These are phyloP conservation scores for Phytophthora europaea DNA, from an alignment of 352 stramenopile genomes.

Conservation along the genomic window DNA sequence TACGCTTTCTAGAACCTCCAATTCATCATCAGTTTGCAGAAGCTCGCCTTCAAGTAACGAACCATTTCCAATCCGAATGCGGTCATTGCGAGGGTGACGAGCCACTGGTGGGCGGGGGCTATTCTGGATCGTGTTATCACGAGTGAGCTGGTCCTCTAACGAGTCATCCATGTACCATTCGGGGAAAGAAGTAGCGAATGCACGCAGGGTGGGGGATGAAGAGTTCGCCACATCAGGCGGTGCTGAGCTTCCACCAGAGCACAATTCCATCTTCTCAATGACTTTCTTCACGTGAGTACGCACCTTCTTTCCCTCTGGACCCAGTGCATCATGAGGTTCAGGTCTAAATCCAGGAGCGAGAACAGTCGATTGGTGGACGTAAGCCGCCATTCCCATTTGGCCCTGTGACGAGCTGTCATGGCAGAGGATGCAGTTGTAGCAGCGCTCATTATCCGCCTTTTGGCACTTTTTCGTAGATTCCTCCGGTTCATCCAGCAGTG, in stretches of 20 bases:
- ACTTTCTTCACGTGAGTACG: slow-evolving; percentile 72
- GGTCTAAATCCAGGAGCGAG: slow-evolving; percentile 81
- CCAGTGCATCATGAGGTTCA: slow-evolving; percentile 70
- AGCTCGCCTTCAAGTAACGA: slow-evolving; percentile 70
- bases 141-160: slow-evolving; percentile 59
- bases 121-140: slow-evolving; percentile 55
- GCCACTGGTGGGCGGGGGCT: slow-evolving; percentile 39
- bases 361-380: slow-evolving; percentile 90
- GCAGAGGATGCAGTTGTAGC: slow-evolving; percentile 87
- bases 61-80: slow-evolving; percentile 47
- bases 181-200: slow-evolving; percentile 66
- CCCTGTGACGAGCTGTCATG: slow-evolving; percentile 82
- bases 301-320: slow-evolving; percentile 57
- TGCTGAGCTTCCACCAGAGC: slow-evolving; percentile 59
- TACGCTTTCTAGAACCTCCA: slow-evolving; percentile 76
- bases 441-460: slow-evolving; percentile 51
- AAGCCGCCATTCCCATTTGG: slow-evolving; percentile 89
- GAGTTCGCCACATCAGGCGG: slow-evolving; percentile 49
- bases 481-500: slow-evolving; percentile 36
- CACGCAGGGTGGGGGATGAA: slow-evolving; percentile 66
- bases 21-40: slow-evolving; percentile 72
- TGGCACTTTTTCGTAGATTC: slow-evolving; percentile 57
- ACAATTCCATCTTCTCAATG: slow-evolving; percentile 91
- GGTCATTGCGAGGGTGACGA: slow-evolving; percentile 57
- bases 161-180: slow-evolving; percentile 76